These are phyloP conservation scores for Chlorella ohadii DNA, from an alignment of 139 green algal species.

Conservation along the genomic window DNA sequence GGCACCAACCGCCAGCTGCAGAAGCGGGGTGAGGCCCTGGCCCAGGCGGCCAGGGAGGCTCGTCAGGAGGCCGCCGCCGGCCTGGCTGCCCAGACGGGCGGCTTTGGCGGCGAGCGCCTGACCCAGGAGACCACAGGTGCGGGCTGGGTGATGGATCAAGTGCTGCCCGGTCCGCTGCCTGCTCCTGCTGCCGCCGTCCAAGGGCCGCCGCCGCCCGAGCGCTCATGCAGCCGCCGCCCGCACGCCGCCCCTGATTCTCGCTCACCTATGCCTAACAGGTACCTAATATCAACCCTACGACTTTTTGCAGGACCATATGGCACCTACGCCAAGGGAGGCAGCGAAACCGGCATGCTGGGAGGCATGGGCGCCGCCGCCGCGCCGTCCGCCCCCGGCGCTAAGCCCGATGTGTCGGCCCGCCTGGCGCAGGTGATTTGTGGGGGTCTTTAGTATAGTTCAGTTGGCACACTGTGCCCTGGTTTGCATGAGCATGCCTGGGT, in stretches of 20 bases:
- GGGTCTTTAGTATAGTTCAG: too few species aligned
- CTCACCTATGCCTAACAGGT: too few species aligned
- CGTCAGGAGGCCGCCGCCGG: not conserved
- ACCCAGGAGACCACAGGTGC: constrained; percentile 16
- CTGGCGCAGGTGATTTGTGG: not conserved
- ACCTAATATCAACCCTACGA: too few species aligned
- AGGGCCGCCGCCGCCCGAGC: not conserved
- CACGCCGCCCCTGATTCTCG: not conserved
- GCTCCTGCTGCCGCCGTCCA: not conserved
- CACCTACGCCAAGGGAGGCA: constrained; percentile 14
- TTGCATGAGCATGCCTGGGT: too few species aligned
- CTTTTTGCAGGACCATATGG: not conserved
- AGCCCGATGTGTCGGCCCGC: not conserved
- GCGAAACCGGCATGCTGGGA: not conserved
- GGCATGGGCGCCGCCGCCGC: not conserved
- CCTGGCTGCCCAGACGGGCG: not conserved
- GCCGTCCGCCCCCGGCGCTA: not conserved
- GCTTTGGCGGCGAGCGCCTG: not conserved
- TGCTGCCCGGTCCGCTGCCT: not conserved
- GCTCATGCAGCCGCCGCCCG: not conserved
- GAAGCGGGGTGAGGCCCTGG: not conserved
- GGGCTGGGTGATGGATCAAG: not conserved
- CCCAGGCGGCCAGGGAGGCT: not conserved
- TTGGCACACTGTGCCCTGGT: too few species aligned
- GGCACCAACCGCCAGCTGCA: not conserved